Evolutionary conservation across 805 yeast species (phyloP), one percentile per base, ranked within the genome.

Genomic region (Kazachstania africana): DNA sequence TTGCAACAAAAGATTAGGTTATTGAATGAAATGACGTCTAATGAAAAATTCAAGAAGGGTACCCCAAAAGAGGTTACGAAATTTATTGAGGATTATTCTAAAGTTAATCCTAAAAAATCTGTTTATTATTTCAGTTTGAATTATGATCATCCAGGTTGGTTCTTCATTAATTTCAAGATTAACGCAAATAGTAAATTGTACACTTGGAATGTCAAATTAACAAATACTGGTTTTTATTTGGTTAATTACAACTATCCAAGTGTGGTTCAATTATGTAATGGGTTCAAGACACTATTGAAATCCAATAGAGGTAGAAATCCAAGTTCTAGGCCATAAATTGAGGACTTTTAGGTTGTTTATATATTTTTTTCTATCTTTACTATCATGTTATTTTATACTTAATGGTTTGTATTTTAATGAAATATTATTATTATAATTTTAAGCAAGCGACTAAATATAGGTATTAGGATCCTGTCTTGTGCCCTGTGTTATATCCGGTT

Each of bases 141-240:
- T 57, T 82, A 81, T 55, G 79, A 76, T 47, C 73, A 78, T 26
- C 95, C 99, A 2, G 97, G 98, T n/a, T 83, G 88, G 75, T 85
- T 91, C 55, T 66, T 73, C 46, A 62, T 91, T 36, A 70, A 87
- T 57, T 88, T 88, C 66, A 88, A 88, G 60, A 75, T 85, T 24
- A 81, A 70, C 47, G 75, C 72, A 12, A 65, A 63, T 36, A 72
- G 82, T 9, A 72, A 72, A 29, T 67, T 85, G 23, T 72, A 75
- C 47, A 75, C 83, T 3, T 83, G 96, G 94, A 82, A 83, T 48
- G 95, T 91, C 25, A 79, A 75, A 56, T 83, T 83, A n/a, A 77
- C 80, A 33, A 85, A 91, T 17, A 78, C 77, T 36, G 97, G 97
- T 3, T 88, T 72, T 50, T 75, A 73, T 48, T 63, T 91, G 51